Evolutionary conservation across 139 green algal genomes (phyloP), one percentile per base, ranked within the genome.

Genomic region (Chlamydomonas schloesseri): DNA sequence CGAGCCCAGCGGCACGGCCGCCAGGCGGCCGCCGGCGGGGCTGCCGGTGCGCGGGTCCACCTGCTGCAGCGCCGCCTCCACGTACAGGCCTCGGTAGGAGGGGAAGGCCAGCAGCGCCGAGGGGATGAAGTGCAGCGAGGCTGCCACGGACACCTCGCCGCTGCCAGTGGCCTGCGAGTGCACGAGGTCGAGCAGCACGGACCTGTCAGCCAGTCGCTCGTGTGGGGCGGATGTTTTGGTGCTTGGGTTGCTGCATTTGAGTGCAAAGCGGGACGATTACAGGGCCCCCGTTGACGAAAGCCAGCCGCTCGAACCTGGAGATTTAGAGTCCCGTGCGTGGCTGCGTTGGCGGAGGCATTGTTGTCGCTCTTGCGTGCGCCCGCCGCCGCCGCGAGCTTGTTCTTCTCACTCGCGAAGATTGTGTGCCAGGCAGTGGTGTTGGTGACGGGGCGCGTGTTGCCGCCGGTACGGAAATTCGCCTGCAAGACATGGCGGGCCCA

Each of bases 11-110:
- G 74, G 79, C 29, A 92, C 89, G 10, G 55, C 31, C 11, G 73
- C 26, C 29, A 96, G 67, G 14, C 73, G 64, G 26, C 82, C 68
- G 18, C 92, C 90, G 62, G 34, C 86, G 65, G 80, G 72, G 73
- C 29, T 55, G 68, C 84, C 76, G 13, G 84, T 79, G 24, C 75
- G 24, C 15, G 73, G 73, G 77, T 91, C 85, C 10, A 88, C 74
- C 67, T 80, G 28, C 78, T 91, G 89, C 31, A 95, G 58, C 13
- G 71, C 74, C 1, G 83, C 23, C 83, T 94, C 82, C 53, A 96
- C 88, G 79, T 89, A 94, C 14, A 96, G 73, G 17, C 94, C 93
- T 15, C 91, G 89, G 89, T 94, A 96, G 29, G 81, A 88, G 24
- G 94, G 93, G 84, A 92, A 94, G 3, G 73, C 17, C 70, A 93